phyloP scores from a whole-genome alignment of 2,329 filamentous ascomycete species.

The Xylariaceae sp. region DNA sequence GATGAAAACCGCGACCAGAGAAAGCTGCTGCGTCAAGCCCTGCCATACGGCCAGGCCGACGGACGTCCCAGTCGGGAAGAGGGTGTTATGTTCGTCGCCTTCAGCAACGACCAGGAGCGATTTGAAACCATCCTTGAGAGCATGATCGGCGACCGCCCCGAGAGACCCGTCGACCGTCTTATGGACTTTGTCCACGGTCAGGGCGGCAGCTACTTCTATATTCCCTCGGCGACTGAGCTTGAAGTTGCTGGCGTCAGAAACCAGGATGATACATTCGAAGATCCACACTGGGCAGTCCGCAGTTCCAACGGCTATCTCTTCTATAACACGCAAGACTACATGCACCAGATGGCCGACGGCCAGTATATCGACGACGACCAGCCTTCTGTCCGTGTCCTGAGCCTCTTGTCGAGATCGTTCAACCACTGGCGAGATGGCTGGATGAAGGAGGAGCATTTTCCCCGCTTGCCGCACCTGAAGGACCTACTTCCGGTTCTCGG shows the following conservation, averaged over 20 bases:
- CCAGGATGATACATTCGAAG: constrained; percentile 15
- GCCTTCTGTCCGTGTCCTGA: constrained; percentile 13
- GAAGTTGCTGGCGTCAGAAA: constrained; percentile 4
- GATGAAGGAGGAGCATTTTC: constrained; percentile 15
- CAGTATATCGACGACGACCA: constrained; percentile 10
- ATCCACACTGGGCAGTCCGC: constrained; percentile 14
- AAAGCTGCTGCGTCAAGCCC: constrained; percentile 14
- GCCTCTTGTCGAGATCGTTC: constrained; percentile 13
- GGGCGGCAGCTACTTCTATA: constrained; percentile 16
- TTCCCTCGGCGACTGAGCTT: constrained; percentile 10
- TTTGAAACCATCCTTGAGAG: constrained; percentile 12
- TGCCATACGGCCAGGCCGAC: constrained; percentile 9
- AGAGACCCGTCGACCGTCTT: constrained; percentile 14
- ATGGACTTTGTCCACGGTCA: constrained; percentile 14
- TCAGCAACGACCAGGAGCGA: constrained; percentile 13
- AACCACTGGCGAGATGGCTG: constrained; percentile 19
- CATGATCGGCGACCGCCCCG: constrained; percentile 12
- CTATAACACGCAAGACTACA: constrained; percentile 17
- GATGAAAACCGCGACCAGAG: constrained; percentile 15
- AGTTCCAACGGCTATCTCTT: constrained; percentile 12
- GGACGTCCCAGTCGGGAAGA: constrained; percentile 12
- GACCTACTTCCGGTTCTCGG: constrained; percentile 5
- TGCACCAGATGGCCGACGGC: constrained; percentile 16
- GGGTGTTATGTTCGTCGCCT: constrained; percentile 17
- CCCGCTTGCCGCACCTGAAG: constrained; percentile 14